Percentiles rank a stretch among this genome's conserved stretches.
Conservation (phyloP, 2,329 filamentous ascomycete genomes). For the Calonectria ilicicola region DNA sequence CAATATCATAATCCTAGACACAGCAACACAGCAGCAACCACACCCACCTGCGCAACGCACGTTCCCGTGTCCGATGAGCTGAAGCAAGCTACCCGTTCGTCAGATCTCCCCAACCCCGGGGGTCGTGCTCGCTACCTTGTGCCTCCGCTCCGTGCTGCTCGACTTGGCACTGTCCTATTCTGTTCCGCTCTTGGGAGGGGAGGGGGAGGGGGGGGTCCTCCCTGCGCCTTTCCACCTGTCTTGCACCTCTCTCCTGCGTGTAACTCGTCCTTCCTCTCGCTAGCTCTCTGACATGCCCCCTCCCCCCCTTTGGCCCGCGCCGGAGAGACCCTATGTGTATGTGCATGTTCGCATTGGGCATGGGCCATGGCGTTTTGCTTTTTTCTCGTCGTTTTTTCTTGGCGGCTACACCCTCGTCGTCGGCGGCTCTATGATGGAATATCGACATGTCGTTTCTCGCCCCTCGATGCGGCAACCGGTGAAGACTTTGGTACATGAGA, state of each 20-base stretch:
- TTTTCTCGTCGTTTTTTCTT: slow-evolving; percentile 13
- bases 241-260: neutral
- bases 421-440: slow-evolving; percentile 5
- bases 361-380: neutral
- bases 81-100: slow-evolving; percentile 43
- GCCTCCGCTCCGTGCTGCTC: neutral
- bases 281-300: slow-evolving; percentile 9
- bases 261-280: slow-evolving; percentile 1
- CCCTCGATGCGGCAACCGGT: slow-evolving; percentile 8
- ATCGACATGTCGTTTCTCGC: slow-evolving; percentile 19
- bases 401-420: neutral
- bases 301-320: slow-evolving; percentile 26
- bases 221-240: neutral
- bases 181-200: neutral
- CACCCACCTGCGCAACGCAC: slow-evolving; percentile 35
- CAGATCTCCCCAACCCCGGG: slow-evolving; percentile 36
- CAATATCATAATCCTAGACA: slow-evolving; percentile 20
- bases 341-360: neutral
- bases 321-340: slow-evolving; percentile 23
- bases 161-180: neutral
- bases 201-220: too few species aligned
- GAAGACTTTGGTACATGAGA: slow-evolving; percentile 5
- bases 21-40: neutral
- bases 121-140: slow-evolving; percentile 10
- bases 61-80: slow-evolving; percentile 46